phyloP scores from a whole-genome alignment of 768 basidiomycete genomes.

The Pisolithus tinctorius region DNA sequence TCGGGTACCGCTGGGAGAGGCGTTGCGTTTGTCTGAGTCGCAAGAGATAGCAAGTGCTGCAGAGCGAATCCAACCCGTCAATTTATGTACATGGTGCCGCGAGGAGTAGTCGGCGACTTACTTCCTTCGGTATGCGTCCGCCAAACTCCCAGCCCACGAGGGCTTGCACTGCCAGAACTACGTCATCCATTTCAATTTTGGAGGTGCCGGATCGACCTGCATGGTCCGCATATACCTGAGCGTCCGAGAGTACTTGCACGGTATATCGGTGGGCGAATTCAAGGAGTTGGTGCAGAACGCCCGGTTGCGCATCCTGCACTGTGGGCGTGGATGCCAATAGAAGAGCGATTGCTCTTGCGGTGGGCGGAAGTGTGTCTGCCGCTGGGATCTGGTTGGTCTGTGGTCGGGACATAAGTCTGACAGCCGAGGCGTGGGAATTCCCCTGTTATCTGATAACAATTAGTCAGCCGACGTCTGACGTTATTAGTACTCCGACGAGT shows the following conservation, averaged over 20 bases:
- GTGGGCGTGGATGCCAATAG: constrained; percentile 78
- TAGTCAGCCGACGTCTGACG: constrained; percentile 14
- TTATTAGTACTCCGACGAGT: constrained; percentile 10
- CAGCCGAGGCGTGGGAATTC: background rate
- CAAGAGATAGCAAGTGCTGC: constrained; percentile 74
- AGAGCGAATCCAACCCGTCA: background rate
- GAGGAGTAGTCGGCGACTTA: constrained; percentile 25
- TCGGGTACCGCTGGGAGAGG: constrained; percentile 83
- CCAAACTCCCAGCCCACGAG: constrained; percentile 92
- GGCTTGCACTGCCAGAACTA: constrained; percentile 76
- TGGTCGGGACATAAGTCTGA: constrained; percentile 33
- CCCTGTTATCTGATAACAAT: background rate
- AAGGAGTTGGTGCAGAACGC: constrained; percentile 78
- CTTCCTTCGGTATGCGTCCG: constrained; percentile 85
- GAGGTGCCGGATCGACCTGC: constrained; percentile 55
- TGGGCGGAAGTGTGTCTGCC: constrained; percentile 72
- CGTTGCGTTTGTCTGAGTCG: constrained; percentile 74
- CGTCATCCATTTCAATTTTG: constrained; percentile 80
- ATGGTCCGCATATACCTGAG: constrained; percentile 83
- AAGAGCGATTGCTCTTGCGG: constrained; percentile 77
- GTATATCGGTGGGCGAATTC: constrained; percentile 86
- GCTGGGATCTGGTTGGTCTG: constrained; percentile 28
- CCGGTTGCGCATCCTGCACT: constrained; percentile 81
- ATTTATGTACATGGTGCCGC: constrained; percentile 1
- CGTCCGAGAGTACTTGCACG: constrained; percentile 76